phyloP scores from a whole-genome alignment of 768 basidiomycete species.

The Tulasnella sp. region DNA sequence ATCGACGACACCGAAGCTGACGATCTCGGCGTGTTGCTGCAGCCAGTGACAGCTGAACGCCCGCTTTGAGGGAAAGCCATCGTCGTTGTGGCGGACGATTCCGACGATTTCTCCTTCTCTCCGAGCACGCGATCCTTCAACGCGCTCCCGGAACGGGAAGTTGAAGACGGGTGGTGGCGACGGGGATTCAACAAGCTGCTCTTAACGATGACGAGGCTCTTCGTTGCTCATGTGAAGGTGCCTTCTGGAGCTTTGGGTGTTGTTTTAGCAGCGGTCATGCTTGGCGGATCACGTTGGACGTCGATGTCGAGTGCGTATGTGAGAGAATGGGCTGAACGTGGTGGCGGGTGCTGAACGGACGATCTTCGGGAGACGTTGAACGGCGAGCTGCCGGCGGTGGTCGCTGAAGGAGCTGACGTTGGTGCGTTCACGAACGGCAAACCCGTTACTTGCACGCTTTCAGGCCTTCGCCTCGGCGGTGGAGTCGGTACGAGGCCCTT shows the following conservation, averaged over 20 bases:
- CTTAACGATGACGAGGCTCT: constrained; percentile 23
- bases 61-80: neutral
- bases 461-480: constrained; percentile 21
- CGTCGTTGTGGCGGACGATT: constrained; percentile 13
- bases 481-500: constrained; percentile 20
- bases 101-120: constrained; percentile 19
- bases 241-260: constrained; percentile 23
- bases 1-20: constrained; percentile 19
- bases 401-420: neutral
- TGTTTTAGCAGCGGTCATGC: constrained; percentile 27
- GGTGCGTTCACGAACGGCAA: constrained; percentile 9
- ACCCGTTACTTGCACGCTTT: constrained; percentile 19
- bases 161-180: neutral
- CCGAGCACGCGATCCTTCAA: constrained; percentile 21
- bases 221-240: neutral
- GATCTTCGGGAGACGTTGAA: neutral
- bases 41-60: neutral
- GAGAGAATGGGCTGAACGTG: constrained; percentile 6
- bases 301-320: constrained; percentile 15
- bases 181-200: neutral
- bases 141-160: neutral
- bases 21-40: constrained; percentile 1
- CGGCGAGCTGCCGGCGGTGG: neutral
- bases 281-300: constrained; percentile 26
- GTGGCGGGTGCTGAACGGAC: constrained; percentile 1